A percentile compares a stretch with the other conserved stretches of the same genome.
phyloP scores from a whole-genome alignment of 1,284 basidiomycete genomes.

The Rhodotorula sp. region DNA sequence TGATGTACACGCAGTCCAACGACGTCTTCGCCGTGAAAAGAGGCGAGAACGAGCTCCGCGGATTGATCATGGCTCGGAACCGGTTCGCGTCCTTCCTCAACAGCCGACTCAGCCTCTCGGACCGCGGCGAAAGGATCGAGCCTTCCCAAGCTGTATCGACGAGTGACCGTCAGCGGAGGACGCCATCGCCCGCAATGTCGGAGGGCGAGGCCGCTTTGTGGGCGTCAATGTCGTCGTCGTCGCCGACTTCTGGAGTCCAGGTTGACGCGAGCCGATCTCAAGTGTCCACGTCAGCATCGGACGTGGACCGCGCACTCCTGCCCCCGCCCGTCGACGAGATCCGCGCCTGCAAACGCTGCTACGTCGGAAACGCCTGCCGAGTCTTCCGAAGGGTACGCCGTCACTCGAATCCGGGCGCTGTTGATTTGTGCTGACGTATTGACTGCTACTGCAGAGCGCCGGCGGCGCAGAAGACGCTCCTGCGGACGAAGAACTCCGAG shows the following conservation, averaged over 20 bases:
- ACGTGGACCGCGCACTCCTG: constrained; percentile 59
- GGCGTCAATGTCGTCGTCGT: constrained; percentile 4
- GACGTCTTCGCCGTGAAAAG: constrained; percentile 79
- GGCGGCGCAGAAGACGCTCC: constrained; percentile 56
- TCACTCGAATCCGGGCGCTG: not conserved
- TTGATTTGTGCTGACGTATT: not conserved
- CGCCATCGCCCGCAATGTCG: not conserved
- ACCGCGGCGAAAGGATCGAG: not conserved
- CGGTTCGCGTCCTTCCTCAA: constrained; percentile 74
- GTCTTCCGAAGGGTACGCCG: constrained; percentile 76
- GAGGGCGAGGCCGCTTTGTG: constrained; percentile 32
- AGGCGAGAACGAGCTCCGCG: constrained; percentile 77
- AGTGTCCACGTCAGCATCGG: no score
- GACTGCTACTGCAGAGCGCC: constrained; percentile 59
- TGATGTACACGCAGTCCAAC: constrained; percentile 92
- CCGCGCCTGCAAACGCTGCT: constrained; percentile 76
- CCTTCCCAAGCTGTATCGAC: not conserved
- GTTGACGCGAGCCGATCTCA: not conserved
- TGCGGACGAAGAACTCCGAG: constrained; percentile 60
- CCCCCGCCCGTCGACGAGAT: constrained; percentile 85
- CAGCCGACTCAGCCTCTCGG: constrained; percentile 22
- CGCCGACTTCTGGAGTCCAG: not conserved
- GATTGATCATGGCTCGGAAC: constrained; percentile 78
- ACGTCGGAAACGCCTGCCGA: constrained; percentile 83
- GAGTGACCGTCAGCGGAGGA: no score